Evolutionary conservation across 108 stramenopile species (phyloP).

Genomic region (Mayamaea pseudoterrestris): DNA sequence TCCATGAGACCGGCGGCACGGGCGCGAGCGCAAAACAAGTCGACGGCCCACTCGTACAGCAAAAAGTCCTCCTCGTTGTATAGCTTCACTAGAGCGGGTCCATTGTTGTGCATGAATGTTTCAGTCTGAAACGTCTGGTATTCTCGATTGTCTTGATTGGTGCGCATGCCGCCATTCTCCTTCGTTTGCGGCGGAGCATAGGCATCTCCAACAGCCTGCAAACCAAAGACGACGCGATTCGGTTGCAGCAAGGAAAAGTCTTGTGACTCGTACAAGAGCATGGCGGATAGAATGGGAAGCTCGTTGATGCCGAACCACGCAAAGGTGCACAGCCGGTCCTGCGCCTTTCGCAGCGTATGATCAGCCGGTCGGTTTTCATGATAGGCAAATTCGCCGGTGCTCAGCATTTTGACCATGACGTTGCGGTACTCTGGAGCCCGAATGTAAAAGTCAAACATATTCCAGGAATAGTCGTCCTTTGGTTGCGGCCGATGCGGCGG

Average conservation of each 20-base stretch:
- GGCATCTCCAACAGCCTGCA: no score
- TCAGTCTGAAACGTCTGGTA: slow-evolving; percentile 1
- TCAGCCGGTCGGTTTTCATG: not conserved
- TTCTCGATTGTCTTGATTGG: not conserved
- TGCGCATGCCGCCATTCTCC: not conserved
- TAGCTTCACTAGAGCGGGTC: not conserved
- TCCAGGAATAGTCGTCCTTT: slow-evolving; percentile 4
- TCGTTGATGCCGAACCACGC: slow-evolving; percentile 17
- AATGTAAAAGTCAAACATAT: slow-evolving; percentile 7
- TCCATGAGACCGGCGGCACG: not conserved
- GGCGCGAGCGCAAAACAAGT: slow-evolving; percentile 2
- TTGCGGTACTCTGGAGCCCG: slow-evolving; percentile 11
- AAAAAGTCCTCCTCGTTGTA: slow-evolving; percentile 5
- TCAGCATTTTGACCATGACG: slow-evolving; percentile 14
- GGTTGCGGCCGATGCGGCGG: slow-evolving; percentile 9
- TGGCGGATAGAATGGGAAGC: slow-evolving; percentile 1
- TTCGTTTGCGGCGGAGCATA: not conserved
- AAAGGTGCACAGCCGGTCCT: slow-evolving; percentile 11
- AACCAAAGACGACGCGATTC: slow-evolving; percentile 7
- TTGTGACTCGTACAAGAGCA: slow-evolving; percentile 5
- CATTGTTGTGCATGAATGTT: slow-evolving; percentile 7
- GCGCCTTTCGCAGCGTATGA: slow-evolving; percentile 12
- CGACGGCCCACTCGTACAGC: slow-evolving; percentile 3
- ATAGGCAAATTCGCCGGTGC: slow-evolving; percentile 6
- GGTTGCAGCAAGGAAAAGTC: not conserved